Percentiles rank a stretch among this genome's conserved stretches.
Evolutionary conservation across 345 rosid genomes (phyloP).

Genomic region (Hirschfeldia incana): DNA sequence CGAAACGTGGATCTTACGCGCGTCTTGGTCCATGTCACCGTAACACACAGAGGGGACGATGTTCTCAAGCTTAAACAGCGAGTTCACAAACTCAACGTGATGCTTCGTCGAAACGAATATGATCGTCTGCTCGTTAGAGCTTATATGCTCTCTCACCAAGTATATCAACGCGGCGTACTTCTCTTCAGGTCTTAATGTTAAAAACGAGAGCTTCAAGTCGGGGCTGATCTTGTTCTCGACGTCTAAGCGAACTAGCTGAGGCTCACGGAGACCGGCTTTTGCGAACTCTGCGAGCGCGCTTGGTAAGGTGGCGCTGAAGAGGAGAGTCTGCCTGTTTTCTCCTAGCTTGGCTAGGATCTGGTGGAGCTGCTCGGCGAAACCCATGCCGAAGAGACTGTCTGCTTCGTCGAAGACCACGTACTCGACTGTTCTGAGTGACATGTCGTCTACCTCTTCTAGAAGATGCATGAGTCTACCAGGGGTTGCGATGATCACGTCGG

Average conservation of each 20-base stretch:
- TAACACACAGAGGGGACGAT: constrained; percentile 88
- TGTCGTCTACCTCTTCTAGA: constrained; percentile 86
- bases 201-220: constrained; percentile 65
- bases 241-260: constrained; percentile 91
- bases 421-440: constrained; percentile 78
- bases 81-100: constrained; percentile 92
- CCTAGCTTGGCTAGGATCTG: constrained; percentile 73
- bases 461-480: constrained; percentile 98
- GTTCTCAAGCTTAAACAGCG: constrained; percentile 74
- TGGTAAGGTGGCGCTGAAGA: constrained; percentile 93
- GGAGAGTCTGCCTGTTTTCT: constrained; percentile 93
- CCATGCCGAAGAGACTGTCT: constrained; percentile 88
- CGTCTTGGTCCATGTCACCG: constrained; percentile 99
- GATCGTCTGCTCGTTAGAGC: constrained; percentile 72
- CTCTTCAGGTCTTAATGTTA: constrained; percentile 85
- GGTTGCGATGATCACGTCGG: constrained; percentile 91
- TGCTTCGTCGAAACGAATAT: constrained; percentile 95
- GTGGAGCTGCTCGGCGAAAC: constrained; percentile 90
- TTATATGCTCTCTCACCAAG: constrained; percentile 79
- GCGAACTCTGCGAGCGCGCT: constrained; percentile 99
- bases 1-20: constrained; percentile 85
- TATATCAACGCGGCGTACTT: constrained; percentile 82
- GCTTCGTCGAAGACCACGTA: constrained; percentile 98
- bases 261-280: constrained; percentile 88
- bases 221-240: constrained; percentile 93